Evolutionary conservation across 371 early-diverging fungal species (phyloP).

Genomic region (Blastocladiella emersonii): DNA sequence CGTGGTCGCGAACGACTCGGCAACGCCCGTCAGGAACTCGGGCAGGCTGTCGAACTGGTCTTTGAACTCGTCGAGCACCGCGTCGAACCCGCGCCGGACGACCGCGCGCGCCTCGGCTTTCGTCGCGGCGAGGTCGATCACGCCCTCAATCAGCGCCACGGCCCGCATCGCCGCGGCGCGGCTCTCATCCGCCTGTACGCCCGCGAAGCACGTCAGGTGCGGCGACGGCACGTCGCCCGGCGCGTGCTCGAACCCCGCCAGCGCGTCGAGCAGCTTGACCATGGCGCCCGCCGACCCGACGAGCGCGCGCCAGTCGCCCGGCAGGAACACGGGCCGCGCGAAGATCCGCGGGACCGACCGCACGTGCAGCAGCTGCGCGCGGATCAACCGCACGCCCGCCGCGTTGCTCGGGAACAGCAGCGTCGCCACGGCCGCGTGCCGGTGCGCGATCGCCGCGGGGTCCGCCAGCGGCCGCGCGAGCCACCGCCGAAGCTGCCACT

Average conservation of each 20-base stretch:
- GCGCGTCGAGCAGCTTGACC: conserved; percentile 7
- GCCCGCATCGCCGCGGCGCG: conserved; percentile 9
- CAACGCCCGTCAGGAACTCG: conserved; percentile 8
- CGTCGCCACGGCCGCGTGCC: conserved; percentile 11
- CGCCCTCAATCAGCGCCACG: conserved; percentile 8
- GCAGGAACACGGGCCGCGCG: conserved; percentile 10
- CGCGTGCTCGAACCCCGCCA: no score
- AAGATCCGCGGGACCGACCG: conserved; percentile 8
- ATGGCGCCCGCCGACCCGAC: conserved; percentile 10
- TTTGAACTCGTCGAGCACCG: conserved; percentile 13
- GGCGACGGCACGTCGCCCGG: no score
- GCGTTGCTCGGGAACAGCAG: conserved; percentile 1
- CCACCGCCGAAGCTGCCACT: conserved; percentile 13
- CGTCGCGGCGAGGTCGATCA: conserved; percentile 14
- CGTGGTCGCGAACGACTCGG: conserved; percentile 7
- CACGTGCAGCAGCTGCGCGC: conserved; percentile 6
- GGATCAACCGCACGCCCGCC: conserved; percentile 4
- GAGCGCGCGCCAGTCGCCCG: conserved; percentile 9
- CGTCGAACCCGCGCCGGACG: conserved; percentile 7
- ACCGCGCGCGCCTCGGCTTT: conserved; percentile 10
- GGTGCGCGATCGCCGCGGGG: conserved; percentile 8
- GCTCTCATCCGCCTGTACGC: no score
- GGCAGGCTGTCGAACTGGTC: conserved; percentile 10
- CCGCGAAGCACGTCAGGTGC: no score
- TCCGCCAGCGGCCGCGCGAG: conserved; percentile 12